Evolutionary conservation across 1,284 basidiomycete species (phyloP), one percentile per base, ranked within the genome.

Genomic region (Ceratobasidium sp.): DNA sequence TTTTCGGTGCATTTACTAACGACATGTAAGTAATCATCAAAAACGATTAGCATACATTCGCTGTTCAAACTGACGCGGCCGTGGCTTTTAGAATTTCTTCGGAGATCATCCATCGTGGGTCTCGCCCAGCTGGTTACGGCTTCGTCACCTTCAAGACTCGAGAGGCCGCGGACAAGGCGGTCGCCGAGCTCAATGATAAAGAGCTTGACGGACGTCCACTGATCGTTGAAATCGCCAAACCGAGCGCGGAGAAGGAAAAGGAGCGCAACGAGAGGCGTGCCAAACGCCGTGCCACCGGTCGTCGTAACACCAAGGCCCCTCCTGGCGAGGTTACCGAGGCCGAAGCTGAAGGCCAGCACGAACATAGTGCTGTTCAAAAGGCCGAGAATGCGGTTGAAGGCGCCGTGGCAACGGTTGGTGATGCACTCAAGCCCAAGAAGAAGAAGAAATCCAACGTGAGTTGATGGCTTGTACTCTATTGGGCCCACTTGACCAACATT

Each of bases 221-320:
- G 80, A 90, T 92, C 81, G 86, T 97, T 82, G 91, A 96, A 84
- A 84, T 94, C 79, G 96, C 95, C 79, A 95, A 95, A 83, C 92
- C 93, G 74, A 84, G 89, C 75, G 91, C 93, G 75, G 87, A 92
- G 83, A 94, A 93, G 85, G 89, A 91, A 84, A 90, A 88, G 83
- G 92, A 88, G 77, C 89, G 85, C 82, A 89, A 86, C 81, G 90
- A 91, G 81, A 90, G 84, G 82, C 90, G 85, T 81, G 81, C 87
- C 76, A 92, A 90, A 85, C 89, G 89, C 83, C 86, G 88, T 81
- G 48, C 59, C 43, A 86, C 88, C 77, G 88, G 91, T 82, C 89
- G 92, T 81, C 90, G 92, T 78, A 91, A 91, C 80, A 84, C 84
- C 83, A 93, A 90, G 83, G 87, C 91, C 78, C 90, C 92, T 75